A percentile compares a stretch with the other conserved stretches of the same genome.
Conservation (phyloP, 768 basidiomycete species). For the Scleroderma bovista region DNA sequence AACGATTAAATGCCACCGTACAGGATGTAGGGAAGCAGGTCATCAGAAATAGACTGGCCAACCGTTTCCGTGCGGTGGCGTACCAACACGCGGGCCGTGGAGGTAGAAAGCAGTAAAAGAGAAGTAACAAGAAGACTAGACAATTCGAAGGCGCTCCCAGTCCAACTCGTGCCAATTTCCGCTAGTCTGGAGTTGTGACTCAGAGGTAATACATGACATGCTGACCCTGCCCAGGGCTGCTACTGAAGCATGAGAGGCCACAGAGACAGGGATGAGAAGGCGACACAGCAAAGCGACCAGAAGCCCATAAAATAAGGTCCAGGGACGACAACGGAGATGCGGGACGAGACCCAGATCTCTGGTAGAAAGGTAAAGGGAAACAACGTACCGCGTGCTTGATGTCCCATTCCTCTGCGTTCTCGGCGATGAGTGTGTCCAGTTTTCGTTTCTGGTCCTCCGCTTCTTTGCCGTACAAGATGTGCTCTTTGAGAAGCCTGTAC, state of each 20-base stretch:
- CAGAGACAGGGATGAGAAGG: not conserved
- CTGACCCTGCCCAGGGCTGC: not conserved
- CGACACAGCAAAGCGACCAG: not conserved
- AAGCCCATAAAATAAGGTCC: not conserved
- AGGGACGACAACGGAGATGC: constrained; percentile 11
- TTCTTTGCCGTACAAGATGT: constrained; percentile 61
- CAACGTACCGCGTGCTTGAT: constrained; percentile 65
- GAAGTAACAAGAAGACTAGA: not conserved
- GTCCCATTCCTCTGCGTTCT: constrained; percentile 69
- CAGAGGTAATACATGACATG: not conserved
- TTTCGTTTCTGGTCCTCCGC: constrained; percentile 50
- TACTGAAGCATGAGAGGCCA: not conserved
- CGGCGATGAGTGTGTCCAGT: constrained; percentile 56
- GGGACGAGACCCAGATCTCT: not conserved
- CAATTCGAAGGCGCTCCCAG: not conserved
- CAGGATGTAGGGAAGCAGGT: not conserved
- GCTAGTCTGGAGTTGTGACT: not conserved
- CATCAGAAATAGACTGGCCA: not conserved
- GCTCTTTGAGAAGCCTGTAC: constrained; percentile 63
- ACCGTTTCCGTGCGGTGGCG: not conserved
- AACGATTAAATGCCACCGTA: constrained; percentile 1
- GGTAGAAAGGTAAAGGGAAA: constrained; percentile 2
- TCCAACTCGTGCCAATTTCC: not conserved
- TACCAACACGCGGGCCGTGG: not conserved
- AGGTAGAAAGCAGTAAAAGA: not conserved